Percentiles rank a stretch among this genome's conserved stretches.
These are phyloP conservation scores for Teunomyces stri DNA, from an alignment of 805 yeast species.

Conservation along the genomic window DNA sequence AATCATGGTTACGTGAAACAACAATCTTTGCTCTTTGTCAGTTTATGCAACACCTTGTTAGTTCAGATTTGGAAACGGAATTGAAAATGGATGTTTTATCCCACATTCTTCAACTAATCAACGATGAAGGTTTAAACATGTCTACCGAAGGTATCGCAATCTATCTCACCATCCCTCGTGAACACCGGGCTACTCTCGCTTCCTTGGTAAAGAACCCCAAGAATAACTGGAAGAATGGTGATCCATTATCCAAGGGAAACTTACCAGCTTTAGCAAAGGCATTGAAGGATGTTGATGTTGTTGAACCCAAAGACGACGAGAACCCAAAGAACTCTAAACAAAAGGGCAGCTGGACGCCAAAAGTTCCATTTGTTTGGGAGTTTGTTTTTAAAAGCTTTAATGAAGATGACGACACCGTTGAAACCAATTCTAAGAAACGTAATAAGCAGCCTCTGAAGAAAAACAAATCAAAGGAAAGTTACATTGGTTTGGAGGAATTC, in stretches of 20 bases:
- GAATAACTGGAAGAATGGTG: constrained; percentile 61
- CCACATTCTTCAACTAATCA: constrained; percentile 42
- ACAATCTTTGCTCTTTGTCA: constrained; percentile 68
- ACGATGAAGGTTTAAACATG: constrained; percentile 53
- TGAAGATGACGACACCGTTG: constrained; percentile 17
- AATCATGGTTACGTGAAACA: constrained; percentile 87
- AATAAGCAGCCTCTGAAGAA: constrained; percentile 26
- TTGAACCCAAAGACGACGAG: constrained; percentile 30
- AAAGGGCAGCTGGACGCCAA: constrained; percentile 71
- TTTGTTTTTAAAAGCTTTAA: constrained; percentile 48
- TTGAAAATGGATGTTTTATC: constrained; percentile 18
- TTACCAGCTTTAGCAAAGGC: constrained; percentile 58
- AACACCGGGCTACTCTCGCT: constrained; percentile 14
- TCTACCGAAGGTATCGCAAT: constrained; percentile 82
- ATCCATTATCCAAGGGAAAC: constrained; percentile 75
- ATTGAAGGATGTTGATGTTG: constrained; percentile 53
- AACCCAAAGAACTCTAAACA: constrained; percentile 39
- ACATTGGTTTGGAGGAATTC: constrained; percentile 51
- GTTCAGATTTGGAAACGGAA: constrained; percentile 14
- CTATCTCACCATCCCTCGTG: constrained; percentile 51
- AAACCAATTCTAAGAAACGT: constrained; percentile 34
- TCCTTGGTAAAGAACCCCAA: constrained; percentile 13
- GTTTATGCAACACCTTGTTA: constrained; percentile 26
- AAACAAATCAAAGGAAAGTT: constrained; percentile 15
- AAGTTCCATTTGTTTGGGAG: constrained; percentile 76